Conservation (phyloP, 2,329 filamentous ascomycete species). For the Torrubiellomyces zombiae region DNA sequence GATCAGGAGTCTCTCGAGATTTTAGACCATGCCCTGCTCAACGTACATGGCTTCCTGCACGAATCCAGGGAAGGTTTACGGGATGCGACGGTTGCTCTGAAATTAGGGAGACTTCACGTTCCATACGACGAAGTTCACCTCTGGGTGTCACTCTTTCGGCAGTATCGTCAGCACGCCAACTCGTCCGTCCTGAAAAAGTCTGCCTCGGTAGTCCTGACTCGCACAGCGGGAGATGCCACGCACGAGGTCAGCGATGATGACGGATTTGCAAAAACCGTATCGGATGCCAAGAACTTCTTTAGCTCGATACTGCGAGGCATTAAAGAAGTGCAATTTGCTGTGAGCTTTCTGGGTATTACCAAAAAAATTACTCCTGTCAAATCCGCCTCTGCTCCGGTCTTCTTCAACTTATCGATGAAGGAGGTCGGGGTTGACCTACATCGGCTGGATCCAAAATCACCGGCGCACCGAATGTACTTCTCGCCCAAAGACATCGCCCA, state of each 20-base stretch:
- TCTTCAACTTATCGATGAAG: conserved; percentile 84
- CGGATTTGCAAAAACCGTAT: conserved; percentile 63
- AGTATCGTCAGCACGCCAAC: conserved; percentile 20
- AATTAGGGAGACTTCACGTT: conserved; percentile 77
- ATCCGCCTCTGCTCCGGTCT: conserved; percentile 51
- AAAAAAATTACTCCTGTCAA: conserved; percentile 58
- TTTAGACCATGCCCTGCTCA: conserved; percentile 73
- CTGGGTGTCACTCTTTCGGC: conserved; percentile 41
- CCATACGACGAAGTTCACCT: conserved; percentile 72
- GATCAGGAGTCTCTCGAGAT: conserved; percentile 75
- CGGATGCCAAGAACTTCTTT: conserved; percentile 83
- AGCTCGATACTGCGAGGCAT: conserved; percentile 82
- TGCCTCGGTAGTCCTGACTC: conserved; percentile 48
- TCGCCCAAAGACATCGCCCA: conserved; percentile 83
- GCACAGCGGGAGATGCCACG: conserved; percentile 60
- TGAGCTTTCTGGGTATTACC: conserved; percentile 78
- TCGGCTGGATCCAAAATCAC: conserved; percentile 78
- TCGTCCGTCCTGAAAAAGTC: conserved; percentile 22
- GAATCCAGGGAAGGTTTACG: conserved; percentile 71
- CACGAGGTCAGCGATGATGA: conserved; percentile 48
- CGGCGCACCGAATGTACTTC: conserved; percentile 97
- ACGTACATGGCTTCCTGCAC: conserved; percentile 81
- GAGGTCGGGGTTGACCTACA: conserved; percentile 89
- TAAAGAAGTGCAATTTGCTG: conserved; percentile 89
- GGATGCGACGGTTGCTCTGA: conserved; percentile 79